A percentile compares a stretch with the other conserved stretches of the same genome.
Evolutionary conservation across 768 basidiomycete species (phyloP).

Genomic region (Naganishia vaughanmartiniae): DNA sequence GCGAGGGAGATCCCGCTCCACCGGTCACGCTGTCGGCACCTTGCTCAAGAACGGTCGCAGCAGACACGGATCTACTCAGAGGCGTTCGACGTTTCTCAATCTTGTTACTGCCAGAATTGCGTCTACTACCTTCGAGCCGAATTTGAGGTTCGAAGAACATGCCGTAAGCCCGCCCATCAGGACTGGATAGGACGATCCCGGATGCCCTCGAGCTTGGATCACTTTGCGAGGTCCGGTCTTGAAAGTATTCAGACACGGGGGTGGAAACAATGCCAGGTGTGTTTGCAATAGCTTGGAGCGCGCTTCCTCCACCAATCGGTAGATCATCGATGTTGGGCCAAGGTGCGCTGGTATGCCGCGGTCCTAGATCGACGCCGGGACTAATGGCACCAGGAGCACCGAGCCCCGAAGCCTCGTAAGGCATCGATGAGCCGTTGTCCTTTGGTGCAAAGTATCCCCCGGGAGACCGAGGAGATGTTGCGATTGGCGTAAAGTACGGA

Average conservation of each 20-base stretch:
- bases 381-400: not conserved
- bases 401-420: not conserved
- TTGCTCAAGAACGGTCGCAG: constrained; percentile 7
- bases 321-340: constrained; percentile 12
- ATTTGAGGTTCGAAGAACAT: constrained; percentile 82
- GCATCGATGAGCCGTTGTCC: not conserved
- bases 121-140: constrained; percentile 15
- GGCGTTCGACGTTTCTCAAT: constrained; percentile 21
- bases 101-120: constrained; percentile 17
- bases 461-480: constrained; percentile 83
- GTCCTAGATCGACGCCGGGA: constrained; percentile 10
- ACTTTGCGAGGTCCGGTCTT: not conserved
- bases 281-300: constrained; percentile 11
- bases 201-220: constrained; percentile 18
- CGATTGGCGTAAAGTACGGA: constrained; percentile 89
- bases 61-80: constrained; percentile 11
- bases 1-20: not conserved
- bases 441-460: constrained; percentile 54
- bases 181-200: constrained; percentile 55
- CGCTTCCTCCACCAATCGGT: not conserved
- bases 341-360: constrained; percentile 6
- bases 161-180: constrained; percentile 89
- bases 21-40: not conserved
- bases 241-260: constrained; percentile 16
- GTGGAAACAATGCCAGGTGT: constrained; percentile 18